Percentiles rank a stretch among this genome's conserved stretches.
These are phyloP conservation scores for Nothophytophthora sp. DNA, from an alignment of 352 stramenopile species.

Conservation along the genomic window DNA sequence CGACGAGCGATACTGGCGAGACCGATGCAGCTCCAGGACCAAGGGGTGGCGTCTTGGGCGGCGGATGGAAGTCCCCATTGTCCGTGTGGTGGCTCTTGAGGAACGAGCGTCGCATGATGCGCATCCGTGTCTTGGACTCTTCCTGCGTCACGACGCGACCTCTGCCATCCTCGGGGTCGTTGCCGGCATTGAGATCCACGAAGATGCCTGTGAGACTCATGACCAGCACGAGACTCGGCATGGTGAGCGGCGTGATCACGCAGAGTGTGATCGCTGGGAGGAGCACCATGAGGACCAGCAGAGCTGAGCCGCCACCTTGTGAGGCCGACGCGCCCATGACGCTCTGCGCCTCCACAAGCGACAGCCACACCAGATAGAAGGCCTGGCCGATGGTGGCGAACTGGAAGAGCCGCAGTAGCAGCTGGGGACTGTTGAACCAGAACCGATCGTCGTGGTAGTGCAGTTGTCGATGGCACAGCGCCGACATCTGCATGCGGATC, in stretches of 20 bases:
- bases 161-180: constrained; percentile 15
- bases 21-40: not conserved
- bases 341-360: constrained; percentile 63
- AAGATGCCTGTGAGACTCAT: constrained; percentile 89
- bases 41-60: constrained; percentile 8
- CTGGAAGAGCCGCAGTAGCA: constrained; percentile 81
- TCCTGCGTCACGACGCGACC: constrained; percentile 33
- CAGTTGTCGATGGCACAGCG: constrained; percentile 78
- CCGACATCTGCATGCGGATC: constrained; percentile 90
- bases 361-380: constrained; percentile 88
- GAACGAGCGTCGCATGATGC: constrained; percentile 72
- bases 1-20: not conserved
- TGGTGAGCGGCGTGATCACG: constrained; percentile 83
- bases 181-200: constrained; percentile 67
- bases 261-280: constrained; percentile 68
- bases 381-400: constrained; percentile 86
- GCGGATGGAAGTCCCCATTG: constrained; percentile 17
- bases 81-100: constrained; percentile 66
- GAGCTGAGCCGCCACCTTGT: constrained; percentile 11
- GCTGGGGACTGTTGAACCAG: constrained; percentile 76
- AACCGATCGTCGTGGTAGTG: constrained; percentile 83
- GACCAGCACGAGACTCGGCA: constrained; percentile 86
- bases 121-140: constrained; percentile 68
- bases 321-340: constrained; percentile 23
- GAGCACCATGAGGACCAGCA: constrained; percentile 67